Evolutionary conservation across 495 filamentous ascomycete species (phyloP), one percentile per base, ranked within the genome.

Genomic region (Penicillium silybi): DNA sequence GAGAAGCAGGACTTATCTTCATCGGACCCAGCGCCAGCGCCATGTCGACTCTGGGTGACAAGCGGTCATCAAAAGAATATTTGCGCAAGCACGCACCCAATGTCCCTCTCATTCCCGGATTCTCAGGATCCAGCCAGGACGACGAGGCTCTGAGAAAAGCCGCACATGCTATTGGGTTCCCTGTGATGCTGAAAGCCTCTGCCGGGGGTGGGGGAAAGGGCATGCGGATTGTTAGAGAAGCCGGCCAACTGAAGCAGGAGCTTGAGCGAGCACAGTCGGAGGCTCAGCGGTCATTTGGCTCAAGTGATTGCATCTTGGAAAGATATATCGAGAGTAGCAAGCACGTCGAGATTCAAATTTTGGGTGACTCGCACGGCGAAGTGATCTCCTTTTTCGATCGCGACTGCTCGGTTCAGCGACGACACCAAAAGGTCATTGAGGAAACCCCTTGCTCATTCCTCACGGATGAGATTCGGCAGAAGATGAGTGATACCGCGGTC

Each of bases 341-440:
- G 32, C 92, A 96, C 59, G 88, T 97, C 46, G 92, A 96, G 67
- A 87, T 97, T 11, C 92, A 97, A 61, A 78, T 97, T 3, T 86
- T 96, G 61, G 90, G 90, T 18, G 90, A 97, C 58, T 80, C 82
- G 42, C 72, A 84, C 53, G 88, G 88, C 0, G 82, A 83, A 59
- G 87, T 83, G 32, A 79, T 92, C 3, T 84, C 84, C 2, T 71
- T 89, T 3, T 83, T 85, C n/a, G 88, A 92, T 63, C 73, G 88
- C 17, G 88, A 91, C 58, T 92, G 88, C 62, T 90, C 86, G 43
- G 68, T 92, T 20, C 88, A 92, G 65, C 72, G 88, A 35, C 73
- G 92, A 19, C 89, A 97, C 62, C 92, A 97, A 68, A 97, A 97
- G 72, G 92, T 97, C 35, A 72, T 97, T 4, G 92, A 97, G 69